Conservation (phyloP, 176 grass and related monocot species). For the Juncus inflexus region DNA sequence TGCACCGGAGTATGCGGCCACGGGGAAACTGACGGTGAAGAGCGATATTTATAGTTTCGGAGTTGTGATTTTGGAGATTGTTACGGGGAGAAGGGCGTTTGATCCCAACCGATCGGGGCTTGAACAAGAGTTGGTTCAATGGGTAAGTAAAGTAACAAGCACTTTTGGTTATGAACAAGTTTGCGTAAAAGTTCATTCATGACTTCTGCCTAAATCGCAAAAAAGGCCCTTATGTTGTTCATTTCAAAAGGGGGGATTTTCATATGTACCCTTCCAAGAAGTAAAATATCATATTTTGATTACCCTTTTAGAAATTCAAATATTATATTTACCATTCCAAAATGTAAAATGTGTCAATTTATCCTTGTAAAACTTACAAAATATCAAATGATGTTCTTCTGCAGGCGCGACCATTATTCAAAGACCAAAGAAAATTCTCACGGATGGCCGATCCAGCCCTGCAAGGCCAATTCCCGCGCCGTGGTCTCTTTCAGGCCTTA, state of each 20-base stretch:
- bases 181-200: no score
- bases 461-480: constrained; percentile 40
- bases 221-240: no score
- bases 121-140: constrained; percentile 58
- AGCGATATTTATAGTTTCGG: constrained; percentile 87
- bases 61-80: constrained; percentile 67
- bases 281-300: no score
- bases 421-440: constrained; percentile 63
- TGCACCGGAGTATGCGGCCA: constrained; percentile 69
- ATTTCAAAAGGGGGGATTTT: no score
- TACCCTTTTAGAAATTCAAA: background rate
- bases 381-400: constrained; percentile 23
- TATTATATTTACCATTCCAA: background rate
- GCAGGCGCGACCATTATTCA: constrained; percentile 83
- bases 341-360: background rate
- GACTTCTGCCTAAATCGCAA: background rate
- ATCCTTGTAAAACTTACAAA: background rate
- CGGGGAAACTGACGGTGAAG: constrained; percentile 64
- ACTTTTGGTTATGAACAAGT: no score
- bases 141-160: constrained; percentile 36
- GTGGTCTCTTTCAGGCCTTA: constrained; percentile 54
- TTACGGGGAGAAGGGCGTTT: constrained; percentile 64
- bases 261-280: no score
- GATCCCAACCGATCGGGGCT: constrained; percentile 44
- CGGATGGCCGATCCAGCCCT: constrained; percentile 72